These are phyloP conservation scores for Daldinia sp. DNA, from an alignment of 2,329 filamentous ascomycete species.

Conservation along the genomic window DNA sequence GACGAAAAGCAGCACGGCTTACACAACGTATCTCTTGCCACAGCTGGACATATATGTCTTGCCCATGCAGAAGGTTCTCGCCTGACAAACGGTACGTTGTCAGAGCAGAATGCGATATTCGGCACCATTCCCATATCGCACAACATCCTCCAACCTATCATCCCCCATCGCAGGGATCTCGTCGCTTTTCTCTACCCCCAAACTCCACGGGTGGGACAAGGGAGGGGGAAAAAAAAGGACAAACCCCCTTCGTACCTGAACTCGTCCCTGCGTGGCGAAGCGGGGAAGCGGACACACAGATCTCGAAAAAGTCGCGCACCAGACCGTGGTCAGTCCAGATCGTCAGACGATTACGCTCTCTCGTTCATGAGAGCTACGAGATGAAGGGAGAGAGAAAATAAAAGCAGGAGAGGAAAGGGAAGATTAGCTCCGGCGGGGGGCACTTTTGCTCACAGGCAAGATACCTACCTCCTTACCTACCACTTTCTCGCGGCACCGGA, in stretches of 20 bases:
- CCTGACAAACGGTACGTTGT: slow-evolving; percentile 18
- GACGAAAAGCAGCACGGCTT: slow-evolving; percentile 14
- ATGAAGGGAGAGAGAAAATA: slow-evolving; percentile 7
- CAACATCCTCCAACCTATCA: slow-evolving; percentile 20
- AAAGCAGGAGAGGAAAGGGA: not conserved
- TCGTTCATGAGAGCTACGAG: slow-evolving; percentile 15
- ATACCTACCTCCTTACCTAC: not conserved
- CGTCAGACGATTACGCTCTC: slow-evolving; percentile 25
- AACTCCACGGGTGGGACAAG: slow-evolving; percentile 28
- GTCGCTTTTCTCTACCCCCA: slow-evolving; percentile 7
- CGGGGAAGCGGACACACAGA: slow-evolving; percentile 12
- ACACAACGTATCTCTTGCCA: slow-evolving; percentile 17
- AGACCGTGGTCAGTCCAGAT: slow-evolving; percentile 28
- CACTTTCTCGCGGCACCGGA: slow-evolving; percentile 15
- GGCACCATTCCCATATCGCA: slow-evolving; percentile 18
- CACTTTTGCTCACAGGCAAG: slow-evolving; percentile 9
- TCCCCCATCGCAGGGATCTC: slow-evolving; percentile 17
- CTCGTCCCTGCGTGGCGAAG: slow-evolving; percentile 10
- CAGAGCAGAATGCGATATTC: slow-evolving; percentile 13
- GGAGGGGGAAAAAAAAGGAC: slow-evolving; percentile 5
- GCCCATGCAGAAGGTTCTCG: slow-evolving; percentile 9
- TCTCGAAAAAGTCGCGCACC: slow-evolving; percentile 23
- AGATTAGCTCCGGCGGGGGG: not conserved
- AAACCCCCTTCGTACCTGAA: slow-evolving; percentile 11
- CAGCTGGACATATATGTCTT: slow-evolving; percentile 15